These are phyloP conservation scores for Colletotrichum sp. DNA, from an alignment of 2,329 filamentous ascomycete genomes.

Conservation along the genomic window DNA sequence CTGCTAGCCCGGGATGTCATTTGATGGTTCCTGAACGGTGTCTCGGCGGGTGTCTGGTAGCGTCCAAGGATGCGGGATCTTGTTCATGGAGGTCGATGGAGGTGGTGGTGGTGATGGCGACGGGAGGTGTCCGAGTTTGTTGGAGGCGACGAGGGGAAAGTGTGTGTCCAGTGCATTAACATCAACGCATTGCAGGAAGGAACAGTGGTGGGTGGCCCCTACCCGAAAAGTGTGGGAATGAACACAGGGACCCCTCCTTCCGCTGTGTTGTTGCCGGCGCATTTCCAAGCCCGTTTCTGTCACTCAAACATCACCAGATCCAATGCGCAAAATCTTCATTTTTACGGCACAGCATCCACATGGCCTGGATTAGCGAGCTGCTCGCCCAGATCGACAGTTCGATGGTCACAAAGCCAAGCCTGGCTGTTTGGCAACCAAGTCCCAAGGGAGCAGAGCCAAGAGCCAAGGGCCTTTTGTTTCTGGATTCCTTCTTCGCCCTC, in stretches of 20 bases:
- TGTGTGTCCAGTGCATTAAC: not conserved
- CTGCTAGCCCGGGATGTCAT: not conserved
- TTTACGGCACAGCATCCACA: not conserved
- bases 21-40: not conserved
- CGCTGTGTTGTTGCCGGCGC: not conserved
- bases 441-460: not conserved
- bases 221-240: not conserved
- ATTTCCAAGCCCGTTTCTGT: not conserved
- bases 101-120: not conserved
- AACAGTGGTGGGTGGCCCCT: not conserved
- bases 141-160: no score
- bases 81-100: not conserved
- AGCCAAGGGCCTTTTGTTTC: constrained; percentile 11
- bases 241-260: not conserved
- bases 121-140: not conserved
- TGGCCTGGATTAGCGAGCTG: not conserved
- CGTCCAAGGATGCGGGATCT: not conserved
- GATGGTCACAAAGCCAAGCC: not conserved
- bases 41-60: not conserved
- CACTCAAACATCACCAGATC: not conserved
- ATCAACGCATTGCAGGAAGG: not conserved
- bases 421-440: not conserved
- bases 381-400: not conserved
- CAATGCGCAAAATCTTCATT: not conserved
- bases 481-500: not conserved